Percentiles rank a stretch among this genome's conserved stretches.
These are phyloP conservation scores for Microdochium trichocladiopsis DNA, from an alignment of 2,329 filamentous ascomycete genomes.

Conservation along the genomic window DNA sequence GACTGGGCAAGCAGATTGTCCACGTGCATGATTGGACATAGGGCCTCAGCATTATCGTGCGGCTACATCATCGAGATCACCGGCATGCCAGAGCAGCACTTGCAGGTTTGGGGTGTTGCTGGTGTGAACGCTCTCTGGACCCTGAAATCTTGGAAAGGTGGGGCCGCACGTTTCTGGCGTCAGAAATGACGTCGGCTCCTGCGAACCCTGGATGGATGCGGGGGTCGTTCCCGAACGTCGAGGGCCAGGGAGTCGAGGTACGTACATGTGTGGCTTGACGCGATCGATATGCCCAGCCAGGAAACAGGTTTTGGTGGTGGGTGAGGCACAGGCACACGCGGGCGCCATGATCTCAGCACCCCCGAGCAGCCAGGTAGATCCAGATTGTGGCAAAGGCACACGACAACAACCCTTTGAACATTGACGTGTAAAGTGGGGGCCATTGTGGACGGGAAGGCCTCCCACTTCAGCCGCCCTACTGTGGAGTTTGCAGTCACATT, in stretches of 20 bases:
- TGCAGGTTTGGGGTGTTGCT: too few species aligned
- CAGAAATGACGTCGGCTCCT: not conserved
- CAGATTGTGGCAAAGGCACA: not conserved
- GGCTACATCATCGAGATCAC: not conserved
- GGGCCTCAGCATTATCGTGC: not conserved
- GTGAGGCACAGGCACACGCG: not conserved
- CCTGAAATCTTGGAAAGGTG: not conserved
- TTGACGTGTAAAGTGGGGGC: not conserved
- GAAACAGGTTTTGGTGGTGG: not conserved
- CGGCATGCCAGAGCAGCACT: not conserved
- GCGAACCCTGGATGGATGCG: not conserved
- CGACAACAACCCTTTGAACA: not conserved
- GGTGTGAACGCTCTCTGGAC: not conserved
- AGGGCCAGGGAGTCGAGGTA: not conserved
- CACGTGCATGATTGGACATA: not conserved
- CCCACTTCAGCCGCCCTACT: too few species aligned
- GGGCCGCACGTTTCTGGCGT: not conserved
- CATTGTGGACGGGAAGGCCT: too few species aligned
- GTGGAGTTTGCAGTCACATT: too few species aligned
- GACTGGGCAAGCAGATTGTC: not conserved
- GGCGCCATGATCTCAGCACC: not conserved
- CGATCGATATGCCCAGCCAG: not conserved
- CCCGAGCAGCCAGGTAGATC: not conserved
- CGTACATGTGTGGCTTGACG: not conserved
- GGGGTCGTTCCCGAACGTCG: not conserved